Percentiles rank a stretch among this genome's conserved stretches.
Conservation (phyloP, 768 basidiomycete genomes). For the Mycena kentingensis region DNA sequence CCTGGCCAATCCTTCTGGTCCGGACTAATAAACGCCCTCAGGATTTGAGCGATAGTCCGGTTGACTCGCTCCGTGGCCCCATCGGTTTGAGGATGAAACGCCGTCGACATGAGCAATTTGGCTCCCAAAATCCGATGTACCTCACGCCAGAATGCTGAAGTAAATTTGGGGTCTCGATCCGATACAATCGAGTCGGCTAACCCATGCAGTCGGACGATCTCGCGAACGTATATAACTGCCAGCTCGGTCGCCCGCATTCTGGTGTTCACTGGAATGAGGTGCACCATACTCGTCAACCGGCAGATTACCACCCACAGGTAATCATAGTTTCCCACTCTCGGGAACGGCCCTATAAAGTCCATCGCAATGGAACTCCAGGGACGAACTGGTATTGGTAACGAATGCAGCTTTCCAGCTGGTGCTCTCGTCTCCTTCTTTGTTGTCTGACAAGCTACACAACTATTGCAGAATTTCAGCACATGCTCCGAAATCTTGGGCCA, state of each 20-base stretch:
- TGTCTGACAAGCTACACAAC: constrained; percentile 16
- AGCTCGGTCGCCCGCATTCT: constrained; percentile 21
- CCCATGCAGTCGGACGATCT: constrained; percentile 27
- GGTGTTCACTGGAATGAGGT: constrained; percentile 14
- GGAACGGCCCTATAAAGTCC: constrained; percentile 33
- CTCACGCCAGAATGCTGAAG: not conserved
- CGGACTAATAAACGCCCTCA: constrained; percentile 9
- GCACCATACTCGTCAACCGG: constrained; percentile 9
- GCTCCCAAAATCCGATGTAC: not conserved
- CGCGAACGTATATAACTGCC: constrained; percentile 15
- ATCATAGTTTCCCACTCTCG: constrained; percentile 21
- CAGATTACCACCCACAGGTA: constrained; percentile 25
- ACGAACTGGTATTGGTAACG: constrained; percentile 15
- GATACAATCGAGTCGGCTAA: constrained; percentile 4
- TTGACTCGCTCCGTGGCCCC: constrained; percentile 14
- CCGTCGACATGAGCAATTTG: constrained; percentile 1
- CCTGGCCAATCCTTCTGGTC: constrained; percentile 12
- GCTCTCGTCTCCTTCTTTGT: constrained; percentile 5
- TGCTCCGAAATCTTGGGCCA: constrained; percentile 15
- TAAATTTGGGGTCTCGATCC: constrained; percentile 1
- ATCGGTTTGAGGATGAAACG: no score
- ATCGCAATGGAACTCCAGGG: constrained; percentile 29
- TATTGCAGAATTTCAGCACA: constrained; percentile 10
- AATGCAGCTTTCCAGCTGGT: constrained; percentile 23
- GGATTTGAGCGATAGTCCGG: constrained; percentile 13